phyloP scores from a whole-genome alignment of 345 rosid genomes.

The Boechera stricta region DNA sequence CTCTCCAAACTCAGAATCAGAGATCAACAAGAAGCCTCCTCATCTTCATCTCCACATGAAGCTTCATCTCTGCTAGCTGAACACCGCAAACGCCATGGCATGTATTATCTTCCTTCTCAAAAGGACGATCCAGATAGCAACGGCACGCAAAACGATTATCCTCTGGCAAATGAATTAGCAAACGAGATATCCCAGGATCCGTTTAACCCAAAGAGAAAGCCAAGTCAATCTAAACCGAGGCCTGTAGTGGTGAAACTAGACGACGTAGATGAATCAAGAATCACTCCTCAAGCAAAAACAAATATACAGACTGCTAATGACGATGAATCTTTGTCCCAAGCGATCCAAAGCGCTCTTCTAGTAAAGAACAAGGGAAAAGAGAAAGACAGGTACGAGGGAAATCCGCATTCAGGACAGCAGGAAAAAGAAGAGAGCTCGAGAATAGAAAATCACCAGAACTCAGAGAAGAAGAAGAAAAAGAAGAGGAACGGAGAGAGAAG shows the following conservation, averaged over 20 bases:
- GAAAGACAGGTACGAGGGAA: slow-evolving; percentile 7
- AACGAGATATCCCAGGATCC: slow-evolving; percentile 62
- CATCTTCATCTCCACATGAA: slow-evolving; percentile 50
- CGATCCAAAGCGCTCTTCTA: slow-evolving; percentile 65
- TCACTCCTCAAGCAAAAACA: slow-evolving; percentile 35
- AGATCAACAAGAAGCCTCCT: slow-evolving; percentile 57
- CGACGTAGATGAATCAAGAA: slow-evolving; percentile 56
- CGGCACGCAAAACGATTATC: slow-evolving; percentile 52
- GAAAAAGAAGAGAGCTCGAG: slow-evolving; percentile 15
- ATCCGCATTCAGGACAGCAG: background rate
- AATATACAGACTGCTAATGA: slow-evolving; percentile 36
- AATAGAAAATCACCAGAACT: slow-evolving; percentile 9
- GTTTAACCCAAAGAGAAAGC: slow-evolving; percentile 55
- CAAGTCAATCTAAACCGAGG: slow-evolving; percentile 66
- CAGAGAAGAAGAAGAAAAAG: slow-evolving; percentile 63
- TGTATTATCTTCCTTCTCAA: slow-evolving; percentile 75
- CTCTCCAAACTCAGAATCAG: slow-evolving; percentile 48
- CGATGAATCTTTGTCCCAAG: slow-evolving; percentile 61
- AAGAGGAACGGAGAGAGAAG: slow-evolving; percentile 54
- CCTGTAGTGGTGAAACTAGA: slow-evolving; percentile 91
- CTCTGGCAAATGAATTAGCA: slow-evolving; percentile 58
- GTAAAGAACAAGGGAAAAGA: slow-evolving; percentile 44
- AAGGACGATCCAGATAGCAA: slow-evolving; percentile 41
- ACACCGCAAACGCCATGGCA: slow-evolving; percentile 85
- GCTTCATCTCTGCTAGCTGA: slow-evolving; percentile 66